Evolutionary conservation across 257 asterid genomes (phyloP), one percentile per base, ranked within the genome.

Genomic region (Eustoma russellianum): DNA sequence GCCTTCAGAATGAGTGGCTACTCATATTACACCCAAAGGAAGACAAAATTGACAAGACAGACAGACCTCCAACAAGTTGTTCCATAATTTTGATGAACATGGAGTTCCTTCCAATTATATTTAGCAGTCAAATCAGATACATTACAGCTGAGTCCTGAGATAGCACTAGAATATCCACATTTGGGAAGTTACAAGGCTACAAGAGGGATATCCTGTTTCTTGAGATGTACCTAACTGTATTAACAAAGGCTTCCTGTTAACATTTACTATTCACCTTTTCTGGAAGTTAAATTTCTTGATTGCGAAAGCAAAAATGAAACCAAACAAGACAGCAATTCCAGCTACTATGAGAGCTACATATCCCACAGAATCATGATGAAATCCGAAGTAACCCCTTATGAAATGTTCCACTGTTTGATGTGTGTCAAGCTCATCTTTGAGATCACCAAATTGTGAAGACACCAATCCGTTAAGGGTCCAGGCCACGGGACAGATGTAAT

Each of bases 271-370:
- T 41, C 43, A 55, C 46, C 82, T 66, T 56, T 60, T 77, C 53
- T 73, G 79, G 52, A 69, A 73, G 65, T 73, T 73, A 45, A 77
- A 70, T 54, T 60, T 52, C 66, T 62, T 77, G 66, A 73, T 77
- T 35, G 77, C 60, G 14, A 38, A 70, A 19, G 79, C 83, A 52
- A 77, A 77, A 12, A 58, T 56, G 65, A 69, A 47, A 14, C 63
- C 71, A 52, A 77, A 76, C 28, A 69, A 59, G 19, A 57, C 43
- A 53, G 45, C 40, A 34, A 73, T 50, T 33, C 74, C 79, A 0
- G 59, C 53, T 50, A 44, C 46, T 5, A 77, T 60, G 33, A 65
- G 43, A 2, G 70, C 77, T 24, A 67, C 74, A 46, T 53, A 52
- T 33, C 70, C 79, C 13, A 77, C 46, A 55, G 69, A 72, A 2